These are phyloP conservation scores for Moesziomyces antarcticus DNA, from an alignment of 1,284 basidiomycete species.

Conservation along the genomic window DNA sequence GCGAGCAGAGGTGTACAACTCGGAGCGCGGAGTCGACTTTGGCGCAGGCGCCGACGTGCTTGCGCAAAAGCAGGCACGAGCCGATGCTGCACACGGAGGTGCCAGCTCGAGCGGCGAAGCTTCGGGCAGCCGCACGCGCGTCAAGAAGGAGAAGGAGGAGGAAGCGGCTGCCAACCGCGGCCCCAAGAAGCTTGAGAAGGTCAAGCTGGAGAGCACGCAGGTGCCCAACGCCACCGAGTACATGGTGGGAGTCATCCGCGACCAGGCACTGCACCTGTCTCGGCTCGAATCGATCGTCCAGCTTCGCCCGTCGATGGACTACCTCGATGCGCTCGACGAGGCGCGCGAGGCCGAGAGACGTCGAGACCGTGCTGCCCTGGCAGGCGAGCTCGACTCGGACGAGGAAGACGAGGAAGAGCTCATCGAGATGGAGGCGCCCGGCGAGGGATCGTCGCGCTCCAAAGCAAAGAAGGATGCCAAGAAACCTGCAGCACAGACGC, in stretches of 20 bases:
- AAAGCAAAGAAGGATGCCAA: slow-evolving; percentile 43
- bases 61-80: slow-evolving; percentile 47
- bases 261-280: slow-evolving; percentile 63
- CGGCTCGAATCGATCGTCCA: slow-evolving; percentile 60
- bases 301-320: slow-evolving; percentile 65
- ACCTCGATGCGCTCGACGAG: slow-evolving; percentile 62
- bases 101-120: slow-evolving; percentile 11
- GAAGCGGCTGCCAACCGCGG: slow-evolving; percentile 25
- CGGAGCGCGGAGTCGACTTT: slow-evolving; percentile 55
- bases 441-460: slow-evolving; percentile 31
- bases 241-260: slow-evolving; percentile 62
- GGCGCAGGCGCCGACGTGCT: slow-evolving; percentile 45
- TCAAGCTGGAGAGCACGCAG: slow-evolving; percentile 57
- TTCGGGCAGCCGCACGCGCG: slow-evolving; percentile 18
- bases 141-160: slow-evolving; percentile 46
- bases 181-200: slow-evolving; percentile 57
- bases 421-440: slow-evolving; percentile 46
- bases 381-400: slow-evolving; percentile 45
- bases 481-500: slow-evolving; percentile 47
- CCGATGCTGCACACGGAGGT: slow-evolving; percentile 40
- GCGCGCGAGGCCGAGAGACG: slow-evolving; percentile 53
- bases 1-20: slow-evolving; percentile 61
- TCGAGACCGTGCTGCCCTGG: slow-evolving; percentile 49
- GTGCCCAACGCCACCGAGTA: slow-evolving; percentile 64
- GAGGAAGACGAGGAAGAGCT: slow-evolving; percentile 54